phyloP scores from a whole-genome alignment of 2,329 filamentous ascomycete genomes.

The Talaromyces sp. region DNA sequence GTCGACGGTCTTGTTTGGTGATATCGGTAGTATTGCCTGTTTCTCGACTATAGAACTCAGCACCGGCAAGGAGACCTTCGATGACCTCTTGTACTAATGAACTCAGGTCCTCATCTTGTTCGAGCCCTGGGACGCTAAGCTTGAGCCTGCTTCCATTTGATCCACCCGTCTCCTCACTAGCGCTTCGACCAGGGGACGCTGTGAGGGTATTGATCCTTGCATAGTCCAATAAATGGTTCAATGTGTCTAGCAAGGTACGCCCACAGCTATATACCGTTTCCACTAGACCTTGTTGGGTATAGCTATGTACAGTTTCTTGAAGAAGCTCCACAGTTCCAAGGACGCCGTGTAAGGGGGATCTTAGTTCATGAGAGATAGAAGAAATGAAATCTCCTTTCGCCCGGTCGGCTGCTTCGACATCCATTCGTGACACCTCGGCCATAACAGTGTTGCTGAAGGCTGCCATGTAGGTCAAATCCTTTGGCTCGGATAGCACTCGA shows the following conservation, averaged over 20 bases:
- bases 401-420: constrained; percentile 32
- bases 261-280: constrained; percentile 45
- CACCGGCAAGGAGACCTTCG: constrained; percentile 23
- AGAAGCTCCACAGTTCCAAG: constrained; percentile 38
- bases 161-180: neutral
- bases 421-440: constrained; percentile 35
- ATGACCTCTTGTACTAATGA: constrained; percentile 20
- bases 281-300: constrained; percentile 34
- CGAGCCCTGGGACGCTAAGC: constrained; percentile 3
- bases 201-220: constrained; percentile 31
- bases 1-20: neutral
- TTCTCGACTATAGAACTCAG: constrained; percentile 15
- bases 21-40: neutral
- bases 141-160: neutral
- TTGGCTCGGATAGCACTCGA: constrained; percentile 28
- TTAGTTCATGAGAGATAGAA: constrained; percentile 40
- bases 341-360: constrained; percentile 41
- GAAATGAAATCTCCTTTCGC: constrained; percentile 39
- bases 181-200: neutral
- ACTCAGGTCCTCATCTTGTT: constrained; percentile 15
- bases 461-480: constrained; percentile 33
- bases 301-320: constrained; percentile 31
- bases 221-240: constrained; percentile 42
- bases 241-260: constrained; percentile 46
- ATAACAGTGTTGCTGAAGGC: constrained; percentile 39